phyloP scores from a whole-genome alignment of 345 rosid species.

The Melaleuca alternifolia region DNA sequence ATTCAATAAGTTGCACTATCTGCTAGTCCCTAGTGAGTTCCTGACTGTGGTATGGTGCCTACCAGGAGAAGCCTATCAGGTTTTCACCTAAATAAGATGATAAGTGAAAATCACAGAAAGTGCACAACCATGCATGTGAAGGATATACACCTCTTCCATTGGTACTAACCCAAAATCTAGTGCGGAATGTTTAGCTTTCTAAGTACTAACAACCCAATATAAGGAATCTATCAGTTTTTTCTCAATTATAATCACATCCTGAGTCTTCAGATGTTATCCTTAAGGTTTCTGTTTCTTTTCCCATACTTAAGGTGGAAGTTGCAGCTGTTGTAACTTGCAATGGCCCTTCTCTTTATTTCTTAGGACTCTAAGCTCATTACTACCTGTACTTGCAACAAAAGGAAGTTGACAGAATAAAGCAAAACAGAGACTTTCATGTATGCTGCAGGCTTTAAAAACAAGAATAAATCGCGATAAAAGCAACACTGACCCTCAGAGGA shows the following conservation, averaged over 20 bases:
- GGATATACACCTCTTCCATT: too few relatives aligned
- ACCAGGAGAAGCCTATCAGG: background rate
- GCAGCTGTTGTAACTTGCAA: background rate
- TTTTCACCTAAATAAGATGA: background rate
- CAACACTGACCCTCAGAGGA: slow-evolving; percentile 58
- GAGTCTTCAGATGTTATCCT: background rate
- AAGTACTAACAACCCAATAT: too few relatives aligned
- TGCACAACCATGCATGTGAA: too few relatives aligned
- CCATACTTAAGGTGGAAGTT: background rate
- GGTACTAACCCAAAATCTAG: too few relatives aligned
- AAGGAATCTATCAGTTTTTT: too few relatives aligned
- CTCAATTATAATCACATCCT: background rate
- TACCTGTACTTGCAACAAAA: background rate
- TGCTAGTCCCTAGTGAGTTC: background rate
- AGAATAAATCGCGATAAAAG: background rate
- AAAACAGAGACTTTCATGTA: background rate
- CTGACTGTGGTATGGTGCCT: background rate
- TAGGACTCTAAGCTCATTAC: background rate
- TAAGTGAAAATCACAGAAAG: too few relatives aligned
- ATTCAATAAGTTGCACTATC: background rate
- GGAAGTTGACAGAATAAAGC: background rate
- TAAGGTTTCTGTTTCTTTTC: background rate
- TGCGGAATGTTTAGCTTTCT: too few relatives aligned
- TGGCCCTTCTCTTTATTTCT: background rate
- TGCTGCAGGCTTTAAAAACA: background rate